Conservation (phyloP, 371 early-diverging fungal genomes). For the Umbelopsis sp. region DNA sequence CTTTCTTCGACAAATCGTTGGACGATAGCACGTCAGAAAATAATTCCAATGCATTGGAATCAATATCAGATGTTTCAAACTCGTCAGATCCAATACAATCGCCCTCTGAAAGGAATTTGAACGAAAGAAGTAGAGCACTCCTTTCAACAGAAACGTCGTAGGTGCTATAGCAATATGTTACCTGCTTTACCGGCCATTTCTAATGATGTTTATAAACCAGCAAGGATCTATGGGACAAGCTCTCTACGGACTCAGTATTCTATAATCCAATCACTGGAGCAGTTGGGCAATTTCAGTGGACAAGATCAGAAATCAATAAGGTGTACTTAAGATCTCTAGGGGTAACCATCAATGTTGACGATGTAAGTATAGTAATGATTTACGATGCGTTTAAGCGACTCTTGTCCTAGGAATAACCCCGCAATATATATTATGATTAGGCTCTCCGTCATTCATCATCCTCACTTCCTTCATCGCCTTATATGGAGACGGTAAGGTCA, state of each 20-base stretch:
- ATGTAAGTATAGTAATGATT: conserved; percentile 15
- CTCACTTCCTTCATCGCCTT: neutral
- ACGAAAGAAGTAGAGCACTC: neutral
- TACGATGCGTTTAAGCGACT: no score
- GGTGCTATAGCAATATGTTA: neutral
- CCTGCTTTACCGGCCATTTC: neutral
- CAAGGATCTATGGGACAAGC: conserved; percentile 47
- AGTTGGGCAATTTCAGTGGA: conserved; percentile 57
- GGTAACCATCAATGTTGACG: conserved; percentile 46
- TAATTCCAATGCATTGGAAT: neutral
- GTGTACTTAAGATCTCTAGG: conserved; percentile 51
- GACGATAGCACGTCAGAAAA: neutral
- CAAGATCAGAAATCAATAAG: conserved; percentile 53
- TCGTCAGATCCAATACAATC: conserved; percentile 33
- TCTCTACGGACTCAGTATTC: conserved; percentile 54
- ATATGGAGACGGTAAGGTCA: neutral
- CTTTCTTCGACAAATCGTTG: neutral
- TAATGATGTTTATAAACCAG: conserved; percentile 22
- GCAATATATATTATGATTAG: neutral
- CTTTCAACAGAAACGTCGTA: conserved; percentile 4
- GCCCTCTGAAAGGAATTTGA: neutral
- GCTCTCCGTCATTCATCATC: neutral
- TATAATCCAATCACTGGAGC: conserved; percentile 54
- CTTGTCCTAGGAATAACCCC: neutral
- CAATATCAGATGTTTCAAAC: neutral